phyloP scores from a whole-genome alignment of 1,139 yeast species.

The Magnusiomyces suaveolens region DNA sequence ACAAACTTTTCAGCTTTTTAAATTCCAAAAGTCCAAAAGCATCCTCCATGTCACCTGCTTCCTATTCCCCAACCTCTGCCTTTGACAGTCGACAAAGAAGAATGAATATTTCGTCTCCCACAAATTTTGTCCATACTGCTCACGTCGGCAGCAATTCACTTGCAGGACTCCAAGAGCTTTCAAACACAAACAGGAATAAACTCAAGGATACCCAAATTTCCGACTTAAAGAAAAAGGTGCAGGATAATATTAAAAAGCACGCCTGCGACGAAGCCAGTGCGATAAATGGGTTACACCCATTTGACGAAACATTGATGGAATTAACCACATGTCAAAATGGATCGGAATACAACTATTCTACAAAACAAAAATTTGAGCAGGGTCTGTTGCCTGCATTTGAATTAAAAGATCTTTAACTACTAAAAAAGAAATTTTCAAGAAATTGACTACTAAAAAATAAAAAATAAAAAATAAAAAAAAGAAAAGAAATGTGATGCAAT shows the following conservation, averaged over 20 bases:
- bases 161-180: not conserved
- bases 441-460: too few species aligned
- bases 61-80: not conserved
- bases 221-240: not conserved
- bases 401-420: not conserved
- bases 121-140: slow-evolving; percentile 10
- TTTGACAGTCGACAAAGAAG: not conserved
- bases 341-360: not conserved
- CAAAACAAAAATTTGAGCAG: not conserved
- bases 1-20: not conserved
- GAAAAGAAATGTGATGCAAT: too few species aligned
- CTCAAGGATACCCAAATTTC: too few species aligned
- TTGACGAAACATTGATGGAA: not conserved
- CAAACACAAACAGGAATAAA: not conserved
- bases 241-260: too few species aligned
- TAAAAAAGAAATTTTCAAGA: not conserved
- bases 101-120: slow-evolving; percentile 3
- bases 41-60: not conserved
- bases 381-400: not conserved
- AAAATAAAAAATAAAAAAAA: too few species aligned
- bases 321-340: not conserved
- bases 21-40: not conserved
- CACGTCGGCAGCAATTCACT: slow-evolving; percentile 5
- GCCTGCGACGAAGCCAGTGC: too few species aligned
- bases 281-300: too few species aligned